Conservation (phyloP, 495 filamentous ascomycete genomes). For the Oidiodendron maius region DNA sequence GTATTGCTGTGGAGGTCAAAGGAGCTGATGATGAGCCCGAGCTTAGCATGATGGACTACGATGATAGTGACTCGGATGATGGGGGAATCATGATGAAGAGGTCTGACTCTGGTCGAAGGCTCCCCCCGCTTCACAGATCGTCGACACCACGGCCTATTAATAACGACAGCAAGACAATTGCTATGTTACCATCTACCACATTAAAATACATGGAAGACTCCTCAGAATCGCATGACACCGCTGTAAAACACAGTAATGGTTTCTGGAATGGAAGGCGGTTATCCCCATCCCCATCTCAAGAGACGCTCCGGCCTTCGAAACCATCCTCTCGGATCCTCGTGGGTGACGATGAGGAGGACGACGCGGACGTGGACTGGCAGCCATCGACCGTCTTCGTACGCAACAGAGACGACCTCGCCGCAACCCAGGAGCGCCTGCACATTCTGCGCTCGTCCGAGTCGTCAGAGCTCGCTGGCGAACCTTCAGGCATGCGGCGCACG, state of each 20-base stretch:
- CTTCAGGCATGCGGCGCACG: slow-evolving; percentile 58
- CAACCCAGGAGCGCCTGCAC: slow-evolving; percentile 19
- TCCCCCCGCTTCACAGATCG: slow-evolving; percentile 13
- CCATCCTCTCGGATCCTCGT: slow-evolving; percentile 60
- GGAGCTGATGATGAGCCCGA: slow-evolving; percentile 62
- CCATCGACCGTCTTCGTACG: slow-evolving; percentile 22
- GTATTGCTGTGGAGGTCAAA: slow-evolving; percentile 85
- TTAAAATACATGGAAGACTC: slow-evolving; percentile 82
- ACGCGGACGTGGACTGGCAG: slow-evolving; percentile 44
- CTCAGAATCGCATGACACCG: slow-evolving; percentile 57
- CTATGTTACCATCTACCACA: slow-evolving; percentile 84
- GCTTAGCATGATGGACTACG: slow-evolving; percentile 32
- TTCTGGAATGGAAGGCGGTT: slow-evolving; percentile 34
- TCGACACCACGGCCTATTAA: slow-evolving; percentile 34
- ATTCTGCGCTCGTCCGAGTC: slow-evolving; percentile 6
- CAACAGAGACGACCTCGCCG: slow-evolving; percentile 25
- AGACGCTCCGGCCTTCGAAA: slow-evolving; percentile 66
- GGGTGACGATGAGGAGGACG: slow-evolving; percentile 57
- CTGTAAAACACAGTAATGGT: slow-evolving; percentile 44
- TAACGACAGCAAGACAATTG: slow-evolving; percentile 83
- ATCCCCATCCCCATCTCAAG: slow-evolving; percentile 53
- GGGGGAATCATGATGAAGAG: slow-evolving; percentile 79
- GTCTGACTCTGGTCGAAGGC: slow-evolving; percentile 38
- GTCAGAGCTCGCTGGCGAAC: slow-evolving; percentile 29
- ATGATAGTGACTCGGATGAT: slow-evolving; percentile 65